Evolutionary conservation across 441 rosid species (phyloP).

Genomic region (Adansonia gregorii): DNA sequence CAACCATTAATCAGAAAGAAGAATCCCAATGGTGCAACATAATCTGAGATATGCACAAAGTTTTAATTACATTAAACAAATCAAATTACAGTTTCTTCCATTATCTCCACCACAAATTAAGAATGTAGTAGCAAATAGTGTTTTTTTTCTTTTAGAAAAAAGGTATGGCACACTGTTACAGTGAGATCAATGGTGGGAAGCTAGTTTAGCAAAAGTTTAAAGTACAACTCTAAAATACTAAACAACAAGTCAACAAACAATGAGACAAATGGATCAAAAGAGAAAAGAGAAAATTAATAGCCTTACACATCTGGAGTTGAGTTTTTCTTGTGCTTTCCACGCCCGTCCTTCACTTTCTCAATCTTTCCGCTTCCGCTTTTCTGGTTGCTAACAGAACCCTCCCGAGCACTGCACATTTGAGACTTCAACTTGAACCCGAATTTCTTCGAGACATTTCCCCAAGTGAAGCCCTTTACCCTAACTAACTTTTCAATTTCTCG

Average conservation of each 20-base stretch:
- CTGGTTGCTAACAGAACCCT: slow-evolving; percentile 80
- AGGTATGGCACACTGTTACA: slow-evolving; percentile 26
- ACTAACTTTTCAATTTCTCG: slow-evolving; percentile 95
- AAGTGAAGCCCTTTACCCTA: slow-evolving; percentile 48
- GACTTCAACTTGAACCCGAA: slow-evolving; percentile 84
- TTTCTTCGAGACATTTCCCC: slow-evolving; percentile 83
- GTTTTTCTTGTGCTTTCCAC: slow-evolving; percentile 66
- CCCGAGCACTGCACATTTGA: slow-evolving; percentile 96
- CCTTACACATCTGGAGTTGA: slow-evolving; percentile 46
- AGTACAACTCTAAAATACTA: slow-evolving; percentile 20
- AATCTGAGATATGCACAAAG: background rate
- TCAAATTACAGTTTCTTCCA: slow-evolving; percentile 15
- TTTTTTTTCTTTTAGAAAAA: background rate
- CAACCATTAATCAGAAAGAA: too few relatives aligned
- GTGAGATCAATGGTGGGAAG: slow-evolving; percentile 21
- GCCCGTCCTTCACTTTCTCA: slow-evolving; percentile 64
- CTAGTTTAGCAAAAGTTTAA: slow-evolving; percentile 22
- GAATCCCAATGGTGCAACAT: too few relatives aligned
- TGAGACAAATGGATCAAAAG: background rate
- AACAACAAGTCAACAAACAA: background rate
- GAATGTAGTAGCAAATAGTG: background rate
- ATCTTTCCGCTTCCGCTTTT: slow-evolving; percentile 51
- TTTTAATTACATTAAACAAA: slow-evolving; percentile 16
- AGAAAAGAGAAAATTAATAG: background rate
- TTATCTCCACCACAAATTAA: slow-evolving; percentile 16